phyloP scores from a whole-genome alignment of 371 early-diverging fungal genomes.

The Capillidium rhysosporum region DNA sequence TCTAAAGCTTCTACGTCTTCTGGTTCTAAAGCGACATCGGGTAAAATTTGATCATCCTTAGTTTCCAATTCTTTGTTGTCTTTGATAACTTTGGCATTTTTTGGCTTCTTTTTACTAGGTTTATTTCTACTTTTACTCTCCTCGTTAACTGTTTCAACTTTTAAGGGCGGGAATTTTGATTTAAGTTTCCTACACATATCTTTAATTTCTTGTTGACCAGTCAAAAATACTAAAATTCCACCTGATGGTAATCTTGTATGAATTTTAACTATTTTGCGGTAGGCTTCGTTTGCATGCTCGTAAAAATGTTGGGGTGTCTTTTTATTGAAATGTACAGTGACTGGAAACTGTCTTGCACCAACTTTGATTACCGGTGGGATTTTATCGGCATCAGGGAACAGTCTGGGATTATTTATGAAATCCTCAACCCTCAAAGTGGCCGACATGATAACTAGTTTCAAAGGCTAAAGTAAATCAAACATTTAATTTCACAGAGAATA shows the following conservation, averaged over 20 bases:
- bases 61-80: conserved; percentile 6
- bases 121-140: neutral
- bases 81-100: neutral
- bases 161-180: neutral
- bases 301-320: conserved; percentile 41
- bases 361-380: conserved; percentile 80
- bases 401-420: conserved; percentile 55
- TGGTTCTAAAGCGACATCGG: conserved; percentile 16
- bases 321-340: conserved; percentile 66
- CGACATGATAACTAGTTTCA: conserved; percentile 96
- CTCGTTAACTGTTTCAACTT: no score
- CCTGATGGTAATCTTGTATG: conserved; percentile 74
- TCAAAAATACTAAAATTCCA: conserved; percentile 64
- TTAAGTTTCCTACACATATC: neutral
- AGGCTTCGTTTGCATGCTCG: conserved; percentile 23
- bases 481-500: conserved; percentile 1
- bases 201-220: conserved; percentile 24
- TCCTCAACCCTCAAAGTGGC: conserved; percentile 91
- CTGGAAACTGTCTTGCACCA: conserved; percentile 81
- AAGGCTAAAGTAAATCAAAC: conserved; percentile 45
- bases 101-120: neutral
- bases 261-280: conserved; percentile 76
- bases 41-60: neutral
- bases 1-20: conserved; percentile 15
- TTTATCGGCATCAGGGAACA: conserved; percentile 29